Evolutionary conservation across 768 basidiomycete species (phyloP).

Genomic region (Tylopilus balloui): DNA sequence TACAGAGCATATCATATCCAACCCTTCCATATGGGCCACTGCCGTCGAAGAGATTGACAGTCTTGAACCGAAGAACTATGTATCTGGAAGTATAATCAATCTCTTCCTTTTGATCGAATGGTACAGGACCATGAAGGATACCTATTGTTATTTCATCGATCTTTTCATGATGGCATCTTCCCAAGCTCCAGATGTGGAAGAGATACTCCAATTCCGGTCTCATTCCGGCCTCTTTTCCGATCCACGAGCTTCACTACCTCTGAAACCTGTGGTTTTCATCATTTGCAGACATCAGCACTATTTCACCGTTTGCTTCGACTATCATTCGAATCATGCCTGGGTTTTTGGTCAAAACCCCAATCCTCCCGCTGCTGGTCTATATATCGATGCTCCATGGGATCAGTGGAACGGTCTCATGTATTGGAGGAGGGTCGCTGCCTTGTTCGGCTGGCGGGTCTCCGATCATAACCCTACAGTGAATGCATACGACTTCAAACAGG

Average conservation of each 20-base stretch:
- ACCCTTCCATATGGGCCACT: constrained; percentile 10
- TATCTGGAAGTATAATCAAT: constrained; percentile 3
- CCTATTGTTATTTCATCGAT: not conserved
- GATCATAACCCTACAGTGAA: not conserved
- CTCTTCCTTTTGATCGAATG: constrained; percentile 1
- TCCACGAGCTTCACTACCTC: not conserved
- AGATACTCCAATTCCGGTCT: not conserved
- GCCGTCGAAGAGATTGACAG: not conserved
- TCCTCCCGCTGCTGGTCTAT: not conserved
- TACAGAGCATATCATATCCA: not conserved
- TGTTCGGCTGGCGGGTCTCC: not conserved
- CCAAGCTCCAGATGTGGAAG: not conserved
- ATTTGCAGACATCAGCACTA: constrained; percentile 5
- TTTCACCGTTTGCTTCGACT: constrained; percentile 7
- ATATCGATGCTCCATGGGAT: not conserved
- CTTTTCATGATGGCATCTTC: not conserved
- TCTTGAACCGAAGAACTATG: constrained; percentile 1
- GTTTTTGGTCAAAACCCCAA: not conserved
- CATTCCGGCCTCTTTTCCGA: not conserved
- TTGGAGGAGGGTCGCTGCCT: not conserved
- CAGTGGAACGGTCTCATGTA: not conserved
- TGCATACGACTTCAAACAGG: not conserved
- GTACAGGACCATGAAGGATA: not conserved
- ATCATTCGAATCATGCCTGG: constrained; percentile 4
- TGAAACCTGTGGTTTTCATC: constrained; percentile 2